These are phyloP conservation scores for Cryphonectria naterciae DNA, from an alignment of 2,329 filamentous ascomycete genomes.

Conservation along the genomic window DNA sequence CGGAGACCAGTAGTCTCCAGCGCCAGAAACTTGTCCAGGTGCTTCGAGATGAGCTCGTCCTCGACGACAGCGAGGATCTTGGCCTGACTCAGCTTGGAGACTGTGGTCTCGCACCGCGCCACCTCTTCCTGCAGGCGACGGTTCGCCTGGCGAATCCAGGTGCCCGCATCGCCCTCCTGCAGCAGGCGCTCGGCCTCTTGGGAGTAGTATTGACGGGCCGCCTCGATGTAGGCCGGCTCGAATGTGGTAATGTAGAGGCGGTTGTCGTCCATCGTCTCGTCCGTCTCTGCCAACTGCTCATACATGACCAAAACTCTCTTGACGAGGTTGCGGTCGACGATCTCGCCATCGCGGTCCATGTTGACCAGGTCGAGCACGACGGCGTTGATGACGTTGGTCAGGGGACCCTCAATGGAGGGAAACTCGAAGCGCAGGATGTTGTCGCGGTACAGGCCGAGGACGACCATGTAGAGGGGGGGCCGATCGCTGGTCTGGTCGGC, in stretches of 20 bases:
- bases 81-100: constrained; percentile 71
- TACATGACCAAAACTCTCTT: constrained; percentile 88
- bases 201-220: constrained; percentile 75
- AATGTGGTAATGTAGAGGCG: constrained; percentile 86
- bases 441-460: constrained; percentile 88
- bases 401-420: constrained; percentile 48
- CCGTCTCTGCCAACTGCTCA: constrained; percentile 81
- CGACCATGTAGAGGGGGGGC: constrained; percentile 79
- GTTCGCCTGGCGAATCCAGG: constrained; percentile 78
- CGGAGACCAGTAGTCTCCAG: constrained; percentile 84
- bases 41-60: constrained; percentile 74
- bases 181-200: constrained; percentile 76
- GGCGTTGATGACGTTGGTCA: constrained; percentile 76
- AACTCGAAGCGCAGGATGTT: constrained; percentile 66
- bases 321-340: constrained; percentile 82
- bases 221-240: constrained; percentile 74
- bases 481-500: constrained; percentile 61
- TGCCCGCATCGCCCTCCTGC: constrained; percentile 76
- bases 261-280: constrained; percentile 74
- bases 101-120: constrained; percentile 79
- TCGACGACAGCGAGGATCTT: constrained; percentile 82
- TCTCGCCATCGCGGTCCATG: constrained; percentile 88
- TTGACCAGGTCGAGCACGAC: constrained; percentile 89
- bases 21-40: constrained; percentile 79
- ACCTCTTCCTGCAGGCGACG: constrained; percentile 78